Base-by-base conservation (phyloP, 345 rosid species). In the Erucastrum elatum region DNA sequence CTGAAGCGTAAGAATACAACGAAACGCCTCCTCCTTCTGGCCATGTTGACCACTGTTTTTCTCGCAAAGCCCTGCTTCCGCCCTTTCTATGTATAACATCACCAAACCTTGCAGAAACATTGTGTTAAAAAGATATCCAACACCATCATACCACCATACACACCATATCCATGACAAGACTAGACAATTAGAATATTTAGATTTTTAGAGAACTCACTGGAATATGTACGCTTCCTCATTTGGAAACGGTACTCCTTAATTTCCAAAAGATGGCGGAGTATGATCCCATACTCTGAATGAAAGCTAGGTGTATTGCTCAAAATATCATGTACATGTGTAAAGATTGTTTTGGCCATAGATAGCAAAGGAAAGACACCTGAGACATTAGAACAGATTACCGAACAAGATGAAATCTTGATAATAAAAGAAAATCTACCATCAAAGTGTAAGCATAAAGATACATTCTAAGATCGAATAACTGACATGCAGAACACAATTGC, bases 231-330 rank as follows among this genome's bases (percentile, higher is more conserved):
- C 77, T 82, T 92, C 86, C 87, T 89, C 90, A 91, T 85, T 81
- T 92, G 96, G 84, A 91, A 90, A 46, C 85, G 87, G 81, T 92
- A 92, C 66, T 87, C 91, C 84, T 76, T 86, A 34, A 86, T 77
- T 25, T 74, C 84, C 84, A 94, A 82, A 70, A 94, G 90, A 86
- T 87, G 88, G 53, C 96, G 89, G 25, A 92, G 89, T 62, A 91
- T 89, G 76, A 84, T 81, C 78, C 94, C 97, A 77, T 94, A 94
- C 82, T 94, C 94, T 25, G 89, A 85, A 69, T 92, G 98, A 84
- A 91, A 89, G 86, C 90, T 88, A 60, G 95, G 89, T 53, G 87
- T 90, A 68, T 72, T 89, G 87, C 89, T 87, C 81, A 91, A 70
- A 60, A 90, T 86, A 76, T 94, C 94, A 82, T 75, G 86, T 46